A percentile compares a stretch with the other conserved stretches of the same genome.
Evolutionary conservation across 345 rosid species (phyloP).

Genomic region (Psidium friedrichsthalianum): DNA sequence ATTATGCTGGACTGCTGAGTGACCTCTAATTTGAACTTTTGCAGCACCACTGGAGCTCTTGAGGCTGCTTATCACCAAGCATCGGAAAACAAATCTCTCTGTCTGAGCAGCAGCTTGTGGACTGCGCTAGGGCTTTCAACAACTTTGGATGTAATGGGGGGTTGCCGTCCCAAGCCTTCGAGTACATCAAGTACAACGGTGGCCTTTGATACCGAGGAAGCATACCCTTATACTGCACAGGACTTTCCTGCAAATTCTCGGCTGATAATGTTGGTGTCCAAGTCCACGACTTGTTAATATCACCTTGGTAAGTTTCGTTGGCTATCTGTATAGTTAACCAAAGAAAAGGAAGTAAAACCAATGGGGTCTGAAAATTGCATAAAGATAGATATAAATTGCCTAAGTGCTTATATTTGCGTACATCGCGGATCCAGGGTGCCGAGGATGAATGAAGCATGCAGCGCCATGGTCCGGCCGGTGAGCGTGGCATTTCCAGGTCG

Average conservation of each 20-base stretch:
- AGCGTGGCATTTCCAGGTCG: constrained; percentile 89
- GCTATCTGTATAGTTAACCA: not conserved
- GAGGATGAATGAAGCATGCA: constrained; percentile 94
- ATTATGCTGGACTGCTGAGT: not conserved
- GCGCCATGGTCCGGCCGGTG: constrained; percentile 76
- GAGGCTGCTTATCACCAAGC: constrained; percentile 99
- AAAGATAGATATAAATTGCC: not conserved
- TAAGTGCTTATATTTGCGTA: not conserved
- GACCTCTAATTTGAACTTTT: not conserved
- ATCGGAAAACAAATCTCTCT: constrained; percentile 67
- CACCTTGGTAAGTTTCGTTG: constrained; percentile 47
- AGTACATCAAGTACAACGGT: constrained; percentile 82
- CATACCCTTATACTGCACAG: constrained; percentile 69
- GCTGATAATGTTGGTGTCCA: constrained; percentile 63
- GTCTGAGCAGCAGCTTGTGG: constrained; percentile 98
- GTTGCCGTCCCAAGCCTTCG: constrained; percentile 96
- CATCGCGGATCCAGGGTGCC: constrained; percentile 47
- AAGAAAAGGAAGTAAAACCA: not conserved
- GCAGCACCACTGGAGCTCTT: constrained; percentile 94
- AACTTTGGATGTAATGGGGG: constrained; percentile 92
- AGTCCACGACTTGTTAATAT: constrained; percentile 65
- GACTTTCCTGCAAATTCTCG: constrained; percentile 68
- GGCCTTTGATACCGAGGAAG: constrained; percentile 93
- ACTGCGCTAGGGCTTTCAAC: constrained; percentile 84
- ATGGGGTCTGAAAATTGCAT: not conserved